Evolutionary conservation across 2,329 filamentous ascomycete genomes (phyloP).

Genomic region (Phoma sp.): DNA sequence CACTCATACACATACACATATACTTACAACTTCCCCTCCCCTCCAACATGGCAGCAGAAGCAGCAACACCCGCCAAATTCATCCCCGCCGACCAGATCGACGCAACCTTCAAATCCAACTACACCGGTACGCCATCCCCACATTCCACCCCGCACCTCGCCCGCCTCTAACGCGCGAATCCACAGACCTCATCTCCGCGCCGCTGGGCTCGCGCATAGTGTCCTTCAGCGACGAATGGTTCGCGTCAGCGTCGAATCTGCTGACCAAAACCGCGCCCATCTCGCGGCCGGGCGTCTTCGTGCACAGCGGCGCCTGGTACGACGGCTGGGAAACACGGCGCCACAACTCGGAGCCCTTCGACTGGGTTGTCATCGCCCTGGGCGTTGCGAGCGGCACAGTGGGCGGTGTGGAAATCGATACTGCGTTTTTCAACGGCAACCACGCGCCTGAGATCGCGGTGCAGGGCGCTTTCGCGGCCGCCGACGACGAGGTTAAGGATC

Average conservation of each 20-base stretch:
- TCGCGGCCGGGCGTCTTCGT: constrained; percentile 64
- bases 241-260: constrained; percentile 64
- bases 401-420: constrained; percentile 81
- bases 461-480: constrained; percentile 69
- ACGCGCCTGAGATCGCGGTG: constrained; percentile 78
- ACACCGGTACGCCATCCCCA: constrained; percentile 50
- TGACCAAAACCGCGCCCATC: constrained; percentile 62
- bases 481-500: constrained; percentile 63
- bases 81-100: constrained; percentile 60
- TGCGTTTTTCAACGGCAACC: constrained; percentile 81
- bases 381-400: constrained; percentile 72
- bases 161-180: neutral
- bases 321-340: constrained; percentile 68
- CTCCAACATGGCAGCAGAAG: constrained; percentile 4
- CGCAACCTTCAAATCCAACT: constrained; percentile 60
- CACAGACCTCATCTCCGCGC: constrained; percentile 59
- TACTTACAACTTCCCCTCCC: neutral
- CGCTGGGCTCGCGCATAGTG: constrained; percentile 59
- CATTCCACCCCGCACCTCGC: neutral
- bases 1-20: neutral
- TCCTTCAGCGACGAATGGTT: constrained; percentile 67
- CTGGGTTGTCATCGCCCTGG: constrained; percentile 65
- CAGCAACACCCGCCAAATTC: constrained; percentile 29
- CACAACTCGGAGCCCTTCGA: constrained; percentile 65
- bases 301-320: constrained; percentile 67